Base-by-base conservation (phyloP, 495 filamentous ascomycete genomes). In the Penicillium cosmopolitanum region DNA sequence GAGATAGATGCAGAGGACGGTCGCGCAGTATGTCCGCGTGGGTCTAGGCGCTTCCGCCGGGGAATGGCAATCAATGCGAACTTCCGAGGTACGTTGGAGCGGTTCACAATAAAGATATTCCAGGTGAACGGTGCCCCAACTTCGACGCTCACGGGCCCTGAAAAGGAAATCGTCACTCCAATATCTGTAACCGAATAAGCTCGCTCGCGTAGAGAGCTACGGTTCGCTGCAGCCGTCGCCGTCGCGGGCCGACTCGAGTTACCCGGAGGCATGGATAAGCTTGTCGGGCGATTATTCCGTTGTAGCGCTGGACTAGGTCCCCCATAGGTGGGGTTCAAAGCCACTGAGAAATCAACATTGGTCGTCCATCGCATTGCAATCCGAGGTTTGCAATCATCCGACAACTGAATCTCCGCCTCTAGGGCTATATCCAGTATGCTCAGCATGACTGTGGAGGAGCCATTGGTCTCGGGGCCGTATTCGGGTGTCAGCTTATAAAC, bases 81-180 rank as follows among this genome's bases (percentile, higher is more conserved):
- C 66, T 93, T 96, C 10, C 91, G 86, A 31, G 87, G 74, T 23
- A 78, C 70, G 46, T 76, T 70, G 31, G 84, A 88, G 36, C 90
- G 88, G 71, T 98, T 98, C 51, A 96, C 89, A 19, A 98, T 86
- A 68, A 96, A 92, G 18, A 96, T 84, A 42, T 84, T 82, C 94
- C 93, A 97, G n/a, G 77, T 74, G 70, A 98, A 96, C 12, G 85
- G 82, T 40, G 91, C 84, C 4, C 93, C 92, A 3, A 92, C 84
- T 50, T 82, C 78, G 25, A 90, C 85, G 19, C 69, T 65, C 12
- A 73, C 67, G 10, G 89, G 89, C 0, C 84, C 87, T 10, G 85
- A 85, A 58, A 90, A 85, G 18, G 92, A 92, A 58, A 95, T 82
- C 5, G 87, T 91, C 46, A 95, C 83, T 9, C 90, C 90, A 47